A percentile compares a stretch with the other conserved stretches of the same genome.
phyloP scores from a whole-genome alignment of 2,329 filamentous ascomycete genomes.

The Aspergillus terreus region DNA sequence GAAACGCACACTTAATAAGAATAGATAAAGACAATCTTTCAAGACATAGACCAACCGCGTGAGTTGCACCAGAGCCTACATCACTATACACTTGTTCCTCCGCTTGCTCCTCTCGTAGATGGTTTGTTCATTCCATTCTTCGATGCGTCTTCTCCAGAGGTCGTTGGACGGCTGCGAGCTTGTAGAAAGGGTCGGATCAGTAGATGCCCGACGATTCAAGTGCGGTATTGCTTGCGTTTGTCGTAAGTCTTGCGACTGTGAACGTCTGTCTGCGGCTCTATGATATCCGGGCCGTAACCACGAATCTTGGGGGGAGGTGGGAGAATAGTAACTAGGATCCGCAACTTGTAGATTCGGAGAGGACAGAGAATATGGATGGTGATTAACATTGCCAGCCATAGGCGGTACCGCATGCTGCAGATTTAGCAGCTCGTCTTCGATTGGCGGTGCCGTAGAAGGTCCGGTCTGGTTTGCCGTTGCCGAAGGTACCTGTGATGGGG shows the following conservation, averaged over 20 bases:
- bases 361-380: slow-evolving; percentile 30
- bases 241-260: slow-evolving; percentile 18
- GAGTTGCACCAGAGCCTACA: slow-evolving; percentile 22
- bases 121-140: slow-evolving; percentile 38
- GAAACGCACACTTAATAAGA: background rate
- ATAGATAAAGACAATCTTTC: background rate
- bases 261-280: slow-evolving; percentile 11
- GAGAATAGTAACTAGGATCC: slow-evolving; percentile 16
- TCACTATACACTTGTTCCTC: slow-evolving; percentile 35
- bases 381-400: slow-evolving; percentile 13
- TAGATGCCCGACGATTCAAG: slow-evolving; percentile 27
- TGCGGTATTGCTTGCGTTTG: slow-evolving; percentile 9
- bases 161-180: slow-evolving; percentile 26
- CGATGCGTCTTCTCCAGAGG: slow-evolving; percentile 36
- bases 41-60: background rate
- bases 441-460: background rate
- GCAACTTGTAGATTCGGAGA: slow-evolving; percentile 30
- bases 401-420: slow-evolving; percentile 11
- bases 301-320: slow-evolving; percentile 15
- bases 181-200: slow-evolving; percentile 28
- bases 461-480: background rate
- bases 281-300: slow-evolving; percentile 15
- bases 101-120: slow-evolving; percentile 34
- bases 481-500: background rate
- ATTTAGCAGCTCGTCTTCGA: slow-evolving; percentile 2